Base-by-base conservation (phyloP, 345 rosid species). In the Boechera divaricarpa region DNA sequence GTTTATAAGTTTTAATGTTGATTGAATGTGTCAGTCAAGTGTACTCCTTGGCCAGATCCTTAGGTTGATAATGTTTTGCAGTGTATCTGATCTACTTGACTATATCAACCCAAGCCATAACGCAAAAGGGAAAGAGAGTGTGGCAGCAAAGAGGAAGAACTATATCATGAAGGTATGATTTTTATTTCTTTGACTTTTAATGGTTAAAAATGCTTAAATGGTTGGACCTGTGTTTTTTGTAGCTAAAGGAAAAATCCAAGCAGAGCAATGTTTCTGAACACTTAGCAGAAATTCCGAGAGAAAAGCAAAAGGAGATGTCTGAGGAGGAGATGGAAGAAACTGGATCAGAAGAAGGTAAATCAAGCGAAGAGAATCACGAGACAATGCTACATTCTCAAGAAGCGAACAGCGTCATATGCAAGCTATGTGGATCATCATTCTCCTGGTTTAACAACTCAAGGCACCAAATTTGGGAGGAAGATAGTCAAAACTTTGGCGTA, bases 81-180 rank as follows among this genome's bases (percentile, higher is more conserved):
- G 98, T 81, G 98, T 95, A 45, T 92, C 98, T 7, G 99, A 95
- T 81, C 86, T 95, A 75, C 96, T 95, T 26, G 98, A 95, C 86
- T 95, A 91, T 77, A 95, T 95, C 67, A 92, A 87, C 83, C 98
- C 97, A 76, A 91, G 87, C 78, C 88, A 86, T 67, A 90, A 84
- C 76, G 84, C 85, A 73, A 92, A 92, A 78, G 96, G 88, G 44
- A 88, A 91, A 82, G 92, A 84, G 69, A 79, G 78, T 31, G 71
- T 77, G 29, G 85, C 91, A 54, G 82, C 82, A 45, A 92, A 83
- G 88, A 91, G 91, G 83, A 92, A 85, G 82, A 85, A 70, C 82
- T 86, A 86, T 67, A 79, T 83, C 58, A 59, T 86, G 60, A 92
- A 92, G 97, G 99, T 95, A 83, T 57, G 49, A 28, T 51, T 42